phyloP scores from a whole-genome alignment of 225 moss, liverwort and hornwort genomes.

The Thuidium tamariscinum region DNA sequence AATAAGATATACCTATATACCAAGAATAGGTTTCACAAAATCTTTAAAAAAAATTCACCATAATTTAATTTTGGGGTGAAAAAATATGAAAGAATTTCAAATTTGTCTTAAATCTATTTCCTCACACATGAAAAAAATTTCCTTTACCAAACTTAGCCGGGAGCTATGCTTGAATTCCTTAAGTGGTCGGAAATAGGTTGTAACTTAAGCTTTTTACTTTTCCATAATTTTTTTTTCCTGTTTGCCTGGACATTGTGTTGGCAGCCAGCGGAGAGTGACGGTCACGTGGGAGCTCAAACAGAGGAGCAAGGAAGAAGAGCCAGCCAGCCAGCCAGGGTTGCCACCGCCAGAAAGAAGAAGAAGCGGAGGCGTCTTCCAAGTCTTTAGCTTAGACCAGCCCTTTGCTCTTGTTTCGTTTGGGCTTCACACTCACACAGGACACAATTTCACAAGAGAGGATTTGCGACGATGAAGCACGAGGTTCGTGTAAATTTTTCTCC shows the following conservation, averaged over 20 bases:
- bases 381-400: neutral
- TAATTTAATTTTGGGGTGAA: no score
- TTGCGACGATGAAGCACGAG: neutral
- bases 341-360: neutral
- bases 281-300: neutral
- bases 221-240: neutral
- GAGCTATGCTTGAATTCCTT: no score
- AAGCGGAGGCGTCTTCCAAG: neutral
- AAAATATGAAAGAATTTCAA: no score
- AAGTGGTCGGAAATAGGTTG: no score
- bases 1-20: no score
- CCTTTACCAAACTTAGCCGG: no score
- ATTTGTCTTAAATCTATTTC: no score
- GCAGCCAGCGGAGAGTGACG: neutral
- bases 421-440: neutral
- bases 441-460: neutral
- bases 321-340: neutral
- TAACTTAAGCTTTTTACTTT: no score
- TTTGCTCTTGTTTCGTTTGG: neutral
- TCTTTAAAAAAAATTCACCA: no score
- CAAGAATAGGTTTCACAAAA: no score
- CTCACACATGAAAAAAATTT: no score
- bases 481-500: neutral
- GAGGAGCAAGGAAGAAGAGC: neutral
- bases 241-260: neutral